Evolutionary conservation across 768 basidiomycete genomes (phyloP).

Genomic region (Pisolithus albus): DNA sequence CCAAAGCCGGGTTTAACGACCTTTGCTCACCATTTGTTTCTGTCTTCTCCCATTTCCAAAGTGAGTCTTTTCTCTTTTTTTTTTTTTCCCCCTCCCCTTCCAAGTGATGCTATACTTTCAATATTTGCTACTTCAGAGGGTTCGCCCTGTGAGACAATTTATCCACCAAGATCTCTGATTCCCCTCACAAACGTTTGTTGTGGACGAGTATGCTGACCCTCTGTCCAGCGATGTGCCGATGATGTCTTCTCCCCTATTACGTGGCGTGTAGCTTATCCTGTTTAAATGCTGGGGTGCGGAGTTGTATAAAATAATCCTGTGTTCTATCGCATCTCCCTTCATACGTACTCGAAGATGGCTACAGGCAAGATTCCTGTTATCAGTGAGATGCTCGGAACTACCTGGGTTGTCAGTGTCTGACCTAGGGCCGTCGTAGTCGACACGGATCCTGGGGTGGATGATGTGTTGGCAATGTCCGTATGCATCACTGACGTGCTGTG

Average conservation of each 20-base stretch:
- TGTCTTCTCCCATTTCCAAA: background rate
- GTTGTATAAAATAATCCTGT: background rate
- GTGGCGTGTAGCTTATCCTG: no score
- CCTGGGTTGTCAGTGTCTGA: constrained; percentile 1
- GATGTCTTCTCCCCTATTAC: background rate
- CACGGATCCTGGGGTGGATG: constrained; percentile 84
- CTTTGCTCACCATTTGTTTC: background rate
- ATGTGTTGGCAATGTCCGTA: constrained; percentile 67
- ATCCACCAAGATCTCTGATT: constrained; percentile 68
- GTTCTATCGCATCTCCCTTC: background rate
- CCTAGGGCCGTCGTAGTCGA: constrained; percentile 46
- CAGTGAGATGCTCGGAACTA: constrained; percentile 39
- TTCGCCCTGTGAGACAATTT: constrained; percentile 50
- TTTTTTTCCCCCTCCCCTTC: background rate
- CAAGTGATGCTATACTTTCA: constrained; percentile 39
- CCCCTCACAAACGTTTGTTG: background rate
- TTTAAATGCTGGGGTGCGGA: no score
- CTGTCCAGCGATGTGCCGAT: background rate
- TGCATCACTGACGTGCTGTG: background rate
- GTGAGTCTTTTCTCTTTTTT: constrained; percentile 12
- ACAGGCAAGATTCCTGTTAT: constrained; percentile 49
- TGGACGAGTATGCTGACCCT: background rate
- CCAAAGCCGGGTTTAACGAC: constrained; percentile 10
- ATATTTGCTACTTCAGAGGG: constrained; percentile 71
- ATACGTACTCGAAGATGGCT: constrained; percentile 12